phyloP scores from a whole-genome alignment of 176 grass and related monocot species.

The Hordeum vulgare region MorexV3_pseudomolecules_assembly NC_058519.1:530098893-530099392 shows the following conservation, averaged over 20 bases:
- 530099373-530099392: conserved; percentile 49
- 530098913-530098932: conserved; percentile 25
- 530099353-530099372: conserved; percentile 44
- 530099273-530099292: not conserved
- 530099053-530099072: not conserved
- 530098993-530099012: conserved; percentile 63
- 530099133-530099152: conserved; percentile 44
- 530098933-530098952: conserved; percentile 44
- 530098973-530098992: conserved; percentile 40
- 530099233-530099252: conserved; percentile 52
- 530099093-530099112: not conserved
- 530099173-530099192: conserved; percentile 39
- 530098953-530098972: conserved; percentile 58
- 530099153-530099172: conserved; percentile 34
- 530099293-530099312: not conserved
- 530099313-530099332: not conserved
- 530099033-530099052: not conserved
- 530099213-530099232: conserved; percentile 42
- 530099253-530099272: not conserved
- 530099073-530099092: not conserved
- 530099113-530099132: conserved; percentile 50
- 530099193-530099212: conserved; percentile 49
- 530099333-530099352: conserved; percentile 47
- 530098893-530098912: conserved; percentile 12
- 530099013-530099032: conserved; percentile 28